Percentiles rank a stretch among this genome's conserved stretches.
phyloP scores from a whole-genome alignment of 352 stramenopile species.

The Phytophthora ohioensis region DNA sequence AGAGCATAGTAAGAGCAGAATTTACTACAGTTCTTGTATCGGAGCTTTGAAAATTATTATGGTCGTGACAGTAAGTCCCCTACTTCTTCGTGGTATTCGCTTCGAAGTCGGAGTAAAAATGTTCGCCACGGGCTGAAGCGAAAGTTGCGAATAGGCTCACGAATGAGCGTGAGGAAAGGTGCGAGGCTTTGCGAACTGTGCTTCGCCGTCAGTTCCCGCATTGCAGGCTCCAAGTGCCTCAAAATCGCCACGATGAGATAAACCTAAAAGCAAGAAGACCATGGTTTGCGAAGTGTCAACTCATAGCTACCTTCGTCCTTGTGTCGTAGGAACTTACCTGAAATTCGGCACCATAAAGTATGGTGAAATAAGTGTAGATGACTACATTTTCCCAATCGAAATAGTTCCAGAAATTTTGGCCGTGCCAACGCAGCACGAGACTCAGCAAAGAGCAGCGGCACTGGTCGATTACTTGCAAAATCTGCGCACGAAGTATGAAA shows the following conservation, averaged over 20 bases:
- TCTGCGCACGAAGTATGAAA: constrained; percentile 26
- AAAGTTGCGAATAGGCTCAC: constrained; percentile 58
- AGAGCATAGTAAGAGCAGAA: too few species aligned
- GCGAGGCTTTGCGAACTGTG: constrained; percentile 38
- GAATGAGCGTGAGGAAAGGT: constrained; percentile 47
- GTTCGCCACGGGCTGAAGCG: constrained; percentile 47
- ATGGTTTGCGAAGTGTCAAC: background rate
- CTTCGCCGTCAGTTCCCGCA: constrained; percentile 40
- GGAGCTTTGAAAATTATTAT: too few species aligned
- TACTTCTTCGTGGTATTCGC: constrained; percentile 59
- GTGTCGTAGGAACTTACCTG: constrained; percentile 42
- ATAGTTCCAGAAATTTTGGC: constrained; percentile 77
- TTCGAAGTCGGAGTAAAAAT: constrained; percentile 58
- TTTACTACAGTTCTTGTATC: too few species aligned
- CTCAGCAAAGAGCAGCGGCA: constrained; percentile 59
- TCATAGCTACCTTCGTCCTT: background rate
- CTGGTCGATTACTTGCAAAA: constrained; percentile 50
- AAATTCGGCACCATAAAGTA: constrained; percentile 69
- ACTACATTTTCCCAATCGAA: constrained; percentile 73
- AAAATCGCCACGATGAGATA: constrained; percentile 58
- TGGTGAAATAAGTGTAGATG: constrained; percentile 56
- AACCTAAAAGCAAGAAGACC: constrained; percentile 43
- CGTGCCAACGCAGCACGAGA: constrained; percentile 60
- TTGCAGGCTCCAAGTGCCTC: constrained; percentile 56
- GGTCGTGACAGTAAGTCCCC: constrained; percentile 28